A percentile compares a stretch with the other conserved stretches of the same genome.
phyloP scores from a whole-genome alignment of 2,329 filamentous ascomycete species.

The Paraphoma chrysanthemicola region DNA sequence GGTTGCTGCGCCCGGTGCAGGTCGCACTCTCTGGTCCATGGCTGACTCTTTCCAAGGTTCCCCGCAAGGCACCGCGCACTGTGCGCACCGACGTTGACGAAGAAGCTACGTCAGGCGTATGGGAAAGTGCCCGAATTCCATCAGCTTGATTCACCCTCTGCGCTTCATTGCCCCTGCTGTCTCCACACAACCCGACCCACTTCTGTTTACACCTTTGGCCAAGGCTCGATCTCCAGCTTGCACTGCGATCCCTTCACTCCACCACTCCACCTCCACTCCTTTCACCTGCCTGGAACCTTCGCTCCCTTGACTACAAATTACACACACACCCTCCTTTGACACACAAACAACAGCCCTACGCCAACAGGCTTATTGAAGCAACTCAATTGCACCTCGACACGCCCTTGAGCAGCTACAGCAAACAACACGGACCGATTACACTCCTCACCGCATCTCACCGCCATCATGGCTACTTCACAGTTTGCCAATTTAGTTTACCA shows the following conservation, averaged over 20 bases:
- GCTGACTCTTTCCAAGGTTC: not conserved
- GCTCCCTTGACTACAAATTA: conserved; percentile 24
- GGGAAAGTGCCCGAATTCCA: conserved; percentile 28
- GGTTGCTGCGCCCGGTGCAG: not conserved
- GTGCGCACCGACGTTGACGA: conserved; percentile 5
- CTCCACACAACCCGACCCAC: conserved; percentile 23
- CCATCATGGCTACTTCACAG: conserved; percentile 26
- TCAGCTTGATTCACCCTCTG: conserved; percentile 3
- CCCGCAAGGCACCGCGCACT: not conserved
- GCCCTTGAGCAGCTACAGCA: conserved; percentile 9
- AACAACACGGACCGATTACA: not conserved
- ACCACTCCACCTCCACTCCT: conserved; percentile 8
- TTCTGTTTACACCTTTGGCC: conserved; percentile 28
- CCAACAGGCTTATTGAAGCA: conserved; percentile 1
- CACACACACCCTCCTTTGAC: conserved; percentile 21
- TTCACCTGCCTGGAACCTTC: conserved; percentile 21
- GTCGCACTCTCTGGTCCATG: not conserved
- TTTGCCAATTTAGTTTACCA: conserved; percentile 30
- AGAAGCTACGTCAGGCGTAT: conserved; percentile 21
- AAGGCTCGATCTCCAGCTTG: conserved; percentile 32
- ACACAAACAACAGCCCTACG: conserved; percentile 6
- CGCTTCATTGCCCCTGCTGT: conserved; percentile 18
- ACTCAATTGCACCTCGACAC: conserved; percentile 8
- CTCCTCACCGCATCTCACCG: conserved; percentile 8
- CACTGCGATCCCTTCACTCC: conserved; percentile 26